Conservation (phyloP, 2,329 filamentous ascomycete species). For the Epichloe aotearoae region DNA sequence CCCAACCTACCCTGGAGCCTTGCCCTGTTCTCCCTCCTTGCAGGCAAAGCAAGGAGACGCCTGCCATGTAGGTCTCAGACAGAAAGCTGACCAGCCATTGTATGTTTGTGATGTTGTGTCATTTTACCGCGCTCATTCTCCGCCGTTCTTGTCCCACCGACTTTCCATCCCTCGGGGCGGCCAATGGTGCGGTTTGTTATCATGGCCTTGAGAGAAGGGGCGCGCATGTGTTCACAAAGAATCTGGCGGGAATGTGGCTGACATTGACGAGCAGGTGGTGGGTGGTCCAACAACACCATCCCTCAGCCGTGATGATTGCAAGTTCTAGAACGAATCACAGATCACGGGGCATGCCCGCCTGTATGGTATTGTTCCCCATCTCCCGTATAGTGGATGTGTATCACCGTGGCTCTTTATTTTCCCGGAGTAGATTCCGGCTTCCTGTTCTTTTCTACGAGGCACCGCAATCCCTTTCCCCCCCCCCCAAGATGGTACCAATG, state of each 20-base stretch:
- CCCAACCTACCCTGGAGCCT: not conserved
- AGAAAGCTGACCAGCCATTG: not conserved
- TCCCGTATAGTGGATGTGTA: not conserved
- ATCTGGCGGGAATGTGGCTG: not conserved
- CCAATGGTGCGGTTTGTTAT: not conserved
- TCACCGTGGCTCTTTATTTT: not conserved
- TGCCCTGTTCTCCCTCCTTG: not conserved
- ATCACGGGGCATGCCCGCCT: not conserved
- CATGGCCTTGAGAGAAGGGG: not conserved
- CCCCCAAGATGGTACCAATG: not conserved
- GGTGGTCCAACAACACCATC: not conserved
- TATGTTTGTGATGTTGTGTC: not conserved
- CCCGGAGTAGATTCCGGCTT: not conserved
- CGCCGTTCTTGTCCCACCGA: not conserved
- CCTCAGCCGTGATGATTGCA: not conserved
- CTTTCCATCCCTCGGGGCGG: not conserved
- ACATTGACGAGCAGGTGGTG: not conserved
- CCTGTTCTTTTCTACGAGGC: not conserved
- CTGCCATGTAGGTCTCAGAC: not conserved
- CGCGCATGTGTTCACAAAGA: not conserved
- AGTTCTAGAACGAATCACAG: constrained; percentile 4
- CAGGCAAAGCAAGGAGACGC: not conserved
- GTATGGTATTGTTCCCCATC: not conserved
- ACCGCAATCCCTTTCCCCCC: too few relatives aligned
- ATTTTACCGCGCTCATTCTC: not conserved